Evolutionary conservation across 441 rosid species (phyloP), one percentile per base, ranked within the genome.

Genomic region (Corymbia citriodora): DNA sequence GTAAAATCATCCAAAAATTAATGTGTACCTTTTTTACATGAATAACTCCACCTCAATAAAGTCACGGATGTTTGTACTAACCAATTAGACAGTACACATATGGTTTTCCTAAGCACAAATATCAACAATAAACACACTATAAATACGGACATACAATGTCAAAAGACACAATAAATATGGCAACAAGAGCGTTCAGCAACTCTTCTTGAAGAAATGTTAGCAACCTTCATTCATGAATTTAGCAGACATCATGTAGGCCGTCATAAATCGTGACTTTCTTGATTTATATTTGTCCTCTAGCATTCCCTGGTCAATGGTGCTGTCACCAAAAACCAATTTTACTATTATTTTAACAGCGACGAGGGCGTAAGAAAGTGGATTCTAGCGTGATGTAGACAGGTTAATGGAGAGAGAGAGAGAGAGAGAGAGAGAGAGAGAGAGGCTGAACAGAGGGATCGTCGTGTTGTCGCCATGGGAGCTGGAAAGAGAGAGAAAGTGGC

Each of bases 331-430:
- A 59, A 59, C 29, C 65, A 25, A 59, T 10, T 59, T 59, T 5
- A 11, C n/a, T 4, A n/a, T 59, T 59, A 59, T 25, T 59, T 23
- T 59, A 59, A 59, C 65, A 23, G 65, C 1, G n/a, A 59, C n/a
- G n/a, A 25, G 65, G n/a, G 65, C n/a, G 4, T 59, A 1, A 59
- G 65, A 59, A 59, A 59, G 65, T 2, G 65, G 27, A 4, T 0
- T 59, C 1, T 29, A 59, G 65, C 65, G 65, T 1, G n/a, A 25
- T 33, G 33, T 2, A 2, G 1, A 59, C 0, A 4, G 7, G 25
- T 25, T 23, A 59, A 59, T 10, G 65, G 65, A 10, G n/a, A 27
- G 65, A 33, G 33, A 33, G 33, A 33, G 33, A 33, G 33, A 33
- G 33, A 33, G 33, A 33, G 33, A 33, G 33, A 33, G 33, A 33